Evolutionary conservation across 192 early-diverging fungal genomes (phyloP), one percentile per base, ranked within the genome.

Genomic region (Linnemannia elongata): DNA sequence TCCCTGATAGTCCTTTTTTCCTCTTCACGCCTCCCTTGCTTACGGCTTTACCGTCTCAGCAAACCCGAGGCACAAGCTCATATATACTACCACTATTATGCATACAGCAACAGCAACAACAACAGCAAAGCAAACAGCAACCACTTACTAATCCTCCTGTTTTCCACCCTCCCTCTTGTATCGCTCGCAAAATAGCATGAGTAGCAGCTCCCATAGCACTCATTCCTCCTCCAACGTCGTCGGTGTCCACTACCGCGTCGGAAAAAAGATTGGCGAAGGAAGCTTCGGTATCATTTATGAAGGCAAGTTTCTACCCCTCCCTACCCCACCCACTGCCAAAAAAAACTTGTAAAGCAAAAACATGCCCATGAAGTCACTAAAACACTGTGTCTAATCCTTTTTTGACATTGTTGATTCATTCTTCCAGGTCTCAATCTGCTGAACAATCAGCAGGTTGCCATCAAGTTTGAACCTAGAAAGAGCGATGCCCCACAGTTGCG

Each of bases 251-350:
- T 99, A 96, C 88, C 96, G 95, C 85, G 97, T 99, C 47, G 97
- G 97, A 63, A 96, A 95, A 88, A 97, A 97, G 90, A 97, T 99
- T 90, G 98, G 98, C 47, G 98, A 99, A 88, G 98, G 98, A 52
- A 96, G 95, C 83, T 99, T 99, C 94, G 98, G 98, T 71, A 95
- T 98, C 90, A 98, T 99, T 80, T 99, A 98, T 88, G 97, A 99
- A 95, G 98, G 98, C 97, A 89, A 85, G 77, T 73, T 57, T 6
- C 74, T 10, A 24, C 57, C 36, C 54, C 44, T 47, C 30, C 68
- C 80, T 52, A 35, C 10, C 27, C 39, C 33, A 63, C 15, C 4
- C 3, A 2, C 36, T 54, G 47, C 68, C 63, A n/a, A 22, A 9
- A 12, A 30, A 66, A 33, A 60, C 10, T 13, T 27, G 6, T 13